Base-by-base conservation (phyloP, 164 flowering plant species). In the Pachysandra terminalis region DNA sequence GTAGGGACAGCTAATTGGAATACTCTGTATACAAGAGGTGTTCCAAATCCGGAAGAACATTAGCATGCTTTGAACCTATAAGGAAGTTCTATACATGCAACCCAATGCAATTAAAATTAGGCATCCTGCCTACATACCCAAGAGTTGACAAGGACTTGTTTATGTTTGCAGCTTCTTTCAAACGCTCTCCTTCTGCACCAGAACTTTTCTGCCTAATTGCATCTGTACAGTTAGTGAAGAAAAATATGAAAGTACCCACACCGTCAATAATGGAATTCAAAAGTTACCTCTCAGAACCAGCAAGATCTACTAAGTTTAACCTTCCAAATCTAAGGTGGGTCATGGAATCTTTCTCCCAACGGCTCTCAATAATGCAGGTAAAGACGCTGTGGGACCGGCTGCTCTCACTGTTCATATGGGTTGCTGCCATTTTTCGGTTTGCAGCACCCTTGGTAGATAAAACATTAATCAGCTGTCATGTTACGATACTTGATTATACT, bases 311-410 rank as follows among this genome's bases (percentile, higher is more conserved):
- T 66, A 93, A 77, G 72, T 93, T 91, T 77, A 93, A 78, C 74
- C 96, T 83, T 68, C 89, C 90, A 87, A 85, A 93, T 68, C 97
- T 86, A 56, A 79, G 68, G 77, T 89, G 96, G 25, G 77, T 85
- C 82, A 81, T 75, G 16, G 88, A 85, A 72, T 93, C 91, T 65
- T 82, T 85, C 67, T 88, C 98, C 97, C 98, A 87, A 1, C 66
- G 84, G 77, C 98, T 91, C 75, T 93, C 94, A 74, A 93, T 86
- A 63, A 79, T 80, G 74, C 97, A 93, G 45, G 98, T 91, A 67
- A 93, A 93, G 63, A 93, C 98, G 84, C 97, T 89, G 69, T 93
- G 97, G 27, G 98, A 93, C 35, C 98, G 86, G 70, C 98, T 91
- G 77, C 98, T 93, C 82, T 88, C 97, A 63, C 87, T 74, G 68